phyloP scores from a whole-genome alignment of 257 asterid genomes.

The Ajuga chamaepitys region DNA sequence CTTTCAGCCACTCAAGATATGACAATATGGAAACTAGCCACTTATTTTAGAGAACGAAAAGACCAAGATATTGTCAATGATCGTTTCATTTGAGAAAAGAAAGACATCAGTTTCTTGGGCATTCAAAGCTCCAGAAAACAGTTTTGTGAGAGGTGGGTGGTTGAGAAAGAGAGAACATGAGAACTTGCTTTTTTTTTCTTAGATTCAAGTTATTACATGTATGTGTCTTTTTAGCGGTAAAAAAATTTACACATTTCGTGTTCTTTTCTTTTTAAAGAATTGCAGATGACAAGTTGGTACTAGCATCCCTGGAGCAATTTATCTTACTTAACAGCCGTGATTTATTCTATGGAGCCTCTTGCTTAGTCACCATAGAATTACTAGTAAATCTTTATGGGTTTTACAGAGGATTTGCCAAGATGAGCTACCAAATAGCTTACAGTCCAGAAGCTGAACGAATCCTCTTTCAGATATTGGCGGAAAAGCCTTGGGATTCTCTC shows the following conservation, averaged over 20 bases:
- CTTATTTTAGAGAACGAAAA: no score
- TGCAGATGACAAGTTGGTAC: conserved; percentile 75
- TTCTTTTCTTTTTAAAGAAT: conserved; percentile 31
- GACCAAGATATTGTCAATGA: no score
- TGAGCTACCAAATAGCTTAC: conserved; percentile 73
- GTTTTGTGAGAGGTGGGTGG: no score
- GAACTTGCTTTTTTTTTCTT: no score
- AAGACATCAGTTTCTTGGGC: no score
- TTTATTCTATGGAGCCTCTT: conserved; percentile 29
- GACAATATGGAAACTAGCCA: neutral
- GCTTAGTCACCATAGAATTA: conserved; percentile 42
- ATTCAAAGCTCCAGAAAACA: no score
- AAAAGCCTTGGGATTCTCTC: conserved; percentile 74
- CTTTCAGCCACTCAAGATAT: no score
- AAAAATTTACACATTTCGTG: no score
- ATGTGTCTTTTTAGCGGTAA: no score
- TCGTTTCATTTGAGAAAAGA: no score
- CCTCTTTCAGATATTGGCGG: conserved; percentile 51
- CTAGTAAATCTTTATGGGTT: conserved; percentile 65
- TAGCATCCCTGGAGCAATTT: conserved; percentile 91
- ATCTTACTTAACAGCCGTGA: conserved; percentile 63
- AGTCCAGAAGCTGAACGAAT: conserved; percentile 86
- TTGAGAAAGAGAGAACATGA: no score
- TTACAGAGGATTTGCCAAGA: conserved; percentile 71
- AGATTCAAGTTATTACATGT: no score